Evolutionary conservation across 2,329 filamentous ascomycete genomes (phyloP).

Genomic region (Knufia fluminis): DNA sequence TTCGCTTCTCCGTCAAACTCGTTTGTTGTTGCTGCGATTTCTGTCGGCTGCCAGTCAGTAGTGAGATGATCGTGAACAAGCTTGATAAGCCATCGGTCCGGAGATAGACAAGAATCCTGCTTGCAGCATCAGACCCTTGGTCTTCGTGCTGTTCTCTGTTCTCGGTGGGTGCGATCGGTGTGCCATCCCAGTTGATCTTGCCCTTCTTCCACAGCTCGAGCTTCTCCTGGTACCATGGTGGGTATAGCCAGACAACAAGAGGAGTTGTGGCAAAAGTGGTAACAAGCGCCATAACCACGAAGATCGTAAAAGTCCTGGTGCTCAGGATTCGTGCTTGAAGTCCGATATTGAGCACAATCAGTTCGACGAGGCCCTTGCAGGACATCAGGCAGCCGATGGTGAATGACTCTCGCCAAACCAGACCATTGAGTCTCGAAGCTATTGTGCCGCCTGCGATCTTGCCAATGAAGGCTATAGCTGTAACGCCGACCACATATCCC

Average conservation of each 20-base stretch:
- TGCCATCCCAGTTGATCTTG: slow-evolving; percentile 82
- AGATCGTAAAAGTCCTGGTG: slow-evolving; percentile 77
- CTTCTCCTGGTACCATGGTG: slow-evolving; percentile 66
- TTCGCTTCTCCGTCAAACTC: slow-evolving; percentile 10
- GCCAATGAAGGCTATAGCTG: slow-evolving; percentile 68
- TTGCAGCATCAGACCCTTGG: slow-evolving; percentile 29
- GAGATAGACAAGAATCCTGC: slow-evolving; percentile 67
- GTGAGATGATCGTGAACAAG: slow-evolving; percentile 69
- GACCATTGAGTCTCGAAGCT: slow-evolving; percentile 63
- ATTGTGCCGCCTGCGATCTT: slow-evolving; percentile 78
- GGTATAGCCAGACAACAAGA: slow-evolving; percentile 63
- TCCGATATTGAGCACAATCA: slow-evolving; percentile 82
- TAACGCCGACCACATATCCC: slow-evolving; percentile 81
- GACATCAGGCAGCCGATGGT: slow-evolving; percentile 88
- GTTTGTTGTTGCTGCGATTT: slow-evolving; percentile 22
- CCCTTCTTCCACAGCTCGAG: slow-evolving; percentile 66
- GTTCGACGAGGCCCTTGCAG: slow-evolving; percentile 87
- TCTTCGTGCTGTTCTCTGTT: slow-evolving; percentile 32
- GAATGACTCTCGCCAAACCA: slow-evolving; percentile 84
- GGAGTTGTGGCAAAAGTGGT: slow-evolving; percentile 81
- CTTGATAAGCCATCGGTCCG: slow-evolving; percentile 76
- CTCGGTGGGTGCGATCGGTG: slow-evolving; percentile 36
- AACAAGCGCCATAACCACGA: slow-evolving; percentile 85
- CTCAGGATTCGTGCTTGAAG: slow-evolving; percentile 75
- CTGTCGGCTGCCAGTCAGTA: slow-evolving; percentile 41